Base-by-base conservation (phyloP, 2,329 filamentous ascomycete genomes). In the Blumeria hordei region DNA sequence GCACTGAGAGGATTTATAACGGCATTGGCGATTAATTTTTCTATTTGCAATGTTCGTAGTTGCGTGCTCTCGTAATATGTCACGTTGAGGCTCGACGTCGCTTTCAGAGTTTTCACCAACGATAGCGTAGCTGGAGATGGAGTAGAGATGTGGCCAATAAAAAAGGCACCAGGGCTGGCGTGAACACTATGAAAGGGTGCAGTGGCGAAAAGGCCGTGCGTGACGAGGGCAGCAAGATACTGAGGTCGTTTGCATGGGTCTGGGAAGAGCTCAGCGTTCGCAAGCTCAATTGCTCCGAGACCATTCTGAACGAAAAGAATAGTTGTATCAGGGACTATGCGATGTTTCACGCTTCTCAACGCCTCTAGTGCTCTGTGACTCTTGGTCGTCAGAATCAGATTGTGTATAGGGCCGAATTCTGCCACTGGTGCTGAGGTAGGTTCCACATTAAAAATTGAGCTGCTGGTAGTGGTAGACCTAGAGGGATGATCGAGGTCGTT, bases 301-400 rank as follows among this genome's bases (percentile, higher is more conserved):
- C 90, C 90, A 62, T 94, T 94, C 62, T 95, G 88, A 28, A 86
- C 70, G 62, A 95, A 85, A 11, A 83, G 73, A n/a, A 95, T 77
- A 0, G 85, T 83, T n/a, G 81, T 85, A 3, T 72, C 67, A 3
- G 69, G 66, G 58, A 78, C 74, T 2, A 80, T 73, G 54, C 94
- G 76, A 0, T 75, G 68, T 6, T 75, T 70, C 12, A 94, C 67
- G 16, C 70, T 65, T 54, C 73, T 71, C 5, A 73, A 67, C 43
- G 84, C 81, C 1, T 74, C 69, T n/a, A 85, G 66, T 0, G 85
- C 84, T 39, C 76, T 69, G 2, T 76, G 70, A 0, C 87, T 77
- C 67, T 94, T 95, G 34, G 82, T 85, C 2, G 84, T 75, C 28
- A 95, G 70, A 59, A 96, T 78, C 44, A 95, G 74, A 63, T 86